Conservation (phyloP, 2,329 filamentous ascomycete genomes). For the Penicillium polonicum region DNA sequence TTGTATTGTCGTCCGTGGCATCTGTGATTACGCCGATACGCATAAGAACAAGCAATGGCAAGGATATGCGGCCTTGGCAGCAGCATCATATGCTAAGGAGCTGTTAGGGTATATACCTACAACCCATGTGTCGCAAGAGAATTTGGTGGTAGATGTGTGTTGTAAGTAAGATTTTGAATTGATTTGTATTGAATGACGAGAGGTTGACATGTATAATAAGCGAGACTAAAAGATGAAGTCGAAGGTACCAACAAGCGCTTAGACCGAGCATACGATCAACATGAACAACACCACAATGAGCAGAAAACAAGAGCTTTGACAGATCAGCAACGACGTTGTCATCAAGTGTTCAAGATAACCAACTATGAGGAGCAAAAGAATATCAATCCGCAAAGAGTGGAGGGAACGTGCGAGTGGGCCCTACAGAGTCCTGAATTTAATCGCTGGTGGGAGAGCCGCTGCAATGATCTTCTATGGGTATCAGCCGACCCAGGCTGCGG, state of each 20-base stretch:
- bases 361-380: constrained; percentile 34
- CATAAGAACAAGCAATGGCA: constrained; percentile 5
- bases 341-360: constrained; percentile 27
- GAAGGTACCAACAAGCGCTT: background rate
- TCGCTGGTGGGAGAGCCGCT: constrained; percentile 24
- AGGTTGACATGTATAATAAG: too few species aligned
- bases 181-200: too few species aligned
- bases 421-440: constrained; percentile 29
- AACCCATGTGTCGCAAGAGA: constrained; percentile 6
- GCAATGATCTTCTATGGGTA: constrained; percentile 38
- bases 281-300: constrained; percentile 6
- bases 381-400: constrained; percentile 28
- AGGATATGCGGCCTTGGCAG: constrained; percentile 17
- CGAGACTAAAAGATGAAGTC: background rate
- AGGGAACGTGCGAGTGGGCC: constrained; percentile 38
- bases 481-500: constrained; percentile 44
- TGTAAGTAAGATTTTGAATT: background rate
- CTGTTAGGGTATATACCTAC: constrained; percentile 10
- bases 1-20: background rate
- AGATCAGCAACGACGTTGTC: constrained; percentile 21
- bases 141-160: background rate
- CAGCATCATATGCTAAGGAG: constrained; percentile 18
- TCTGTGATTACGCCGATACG: constrained; percentile 17
- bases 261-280: constrained; percentile 9
- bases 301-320: constrained; percentile 1